Conservation (phyloP, 192 early-diverging fungal species). For the Podila minutissima region DNA sequence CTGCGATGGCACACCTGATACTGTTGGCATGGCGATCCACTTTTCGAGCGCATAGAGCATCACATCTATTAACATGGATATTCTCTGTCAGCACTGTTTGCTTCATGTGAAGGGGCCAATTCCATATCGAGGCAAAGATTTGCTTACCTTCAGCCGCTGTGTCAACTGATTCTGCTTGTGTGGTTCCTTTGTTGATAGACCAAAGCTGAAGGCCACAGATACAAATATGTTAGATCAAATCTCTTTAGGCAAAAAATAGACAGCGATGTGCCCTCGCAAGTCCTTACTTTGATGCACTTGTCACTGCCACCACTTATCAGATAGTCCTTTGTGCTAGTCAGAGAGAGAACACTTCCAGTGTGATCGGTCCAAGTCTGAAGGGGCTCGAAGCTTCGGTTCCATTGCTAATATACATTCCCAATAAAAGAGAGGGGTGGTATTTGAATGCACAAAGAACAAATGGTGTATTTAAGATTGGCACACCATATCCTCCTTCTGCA, state of each 20-base stretch:
- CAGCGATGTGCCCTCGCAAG: neutral
- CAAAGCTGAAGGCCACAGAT: slow-evolving; percentile 18
- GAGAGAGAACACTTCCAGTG: slow-evolving; percentile 67
- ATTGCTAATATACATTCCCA: slow-evolving; percentile 46
- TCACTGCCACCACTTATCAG: slow-evolving; percentile 72
- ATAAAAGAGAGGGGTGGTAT: no score
- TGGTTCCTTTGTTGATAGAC: slow-evolving; percentile 21
- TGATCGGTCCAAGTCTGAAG: slow-evolving; percentile 61
- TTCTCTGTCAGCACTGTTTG: no score
- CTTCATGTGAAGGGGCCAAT: no score
- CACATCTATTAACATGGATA: slow-evolving; percentile 43
- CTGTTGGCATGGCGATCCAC: slow-evolving; percentile 75
- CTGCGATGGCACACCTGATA: slow-evolving; percentile 72
- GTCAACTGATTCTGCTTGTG: slow-evolving; percentile 27
- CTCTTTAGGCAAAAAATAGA: neutral
- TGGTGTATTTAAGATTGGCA: neutral
- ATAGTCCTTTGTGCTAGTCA: slow-evolving; percentile 57
- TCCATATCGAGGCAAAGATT: neutral
- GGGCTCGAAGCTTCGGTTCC: slow-evolving; percentile 70
- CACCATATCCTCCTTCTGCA: neutral
- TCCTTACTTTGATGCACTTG: slow-evolving; percentile 61
- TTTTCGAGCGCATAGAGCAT: slow-evolving; percentile 71
- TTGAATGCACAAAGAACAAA: neutral
- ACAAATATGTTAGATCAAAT: neutral
- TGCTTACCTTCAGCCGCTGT: slow-evolving; percentile 32